Percentiles rank a stretch among this genome's conserved stretches.
Conservation (phyloP, 768 basidiomycete species). For the Serendipita sp. region DNA sequence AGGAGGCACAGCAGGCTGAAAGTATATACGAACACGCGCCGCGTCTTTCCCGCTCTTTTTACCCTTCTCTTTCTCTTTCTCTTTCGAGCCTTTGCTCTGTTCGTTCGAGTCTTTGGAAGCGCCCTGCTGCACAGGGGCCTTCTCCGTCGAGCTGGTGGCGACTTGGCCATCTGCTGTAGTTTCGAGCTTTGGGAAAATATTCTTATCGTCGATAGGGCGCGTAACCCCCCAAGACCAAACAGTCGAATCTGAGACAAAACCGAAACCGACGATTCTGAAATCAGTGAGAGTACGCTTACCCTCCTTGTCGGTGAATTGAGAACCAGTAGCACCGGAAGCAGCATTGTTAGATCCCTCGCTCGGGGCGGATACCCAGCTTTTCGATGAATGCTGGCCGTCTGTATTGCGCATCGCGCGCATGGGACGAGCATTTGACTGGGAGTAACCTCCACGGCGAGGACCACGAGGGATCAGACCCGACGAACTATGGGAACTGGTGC, state of each 20-base stretch:
- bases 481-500: not conserved
- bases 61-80: not conserved
- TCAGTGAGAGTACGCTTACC: conserved; percentile 87
- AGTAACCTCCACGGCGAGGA: not conserved
- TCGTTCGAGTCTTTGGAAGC: not conserved
- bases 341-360: too few species aligned
- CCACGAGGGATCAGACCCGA: not conserved
- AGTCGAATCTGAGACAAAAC: not conserved
- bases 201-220: conserved; percentile 8
- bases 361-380: too few species aligned
- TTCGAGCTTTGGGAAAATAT: not conserved
- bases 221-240: conserved; percentile 67
- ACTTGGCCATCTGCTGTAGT: not conserved
- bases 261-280: conserved; percentile 89
- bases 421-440: not conserved
- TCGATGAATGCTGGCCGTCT: too few species aligned
- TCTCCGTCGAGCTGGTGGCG: not conserved
- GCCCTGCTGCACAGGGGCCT: not conserved
- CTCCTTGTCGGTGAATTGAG: conserved; percentile 32
- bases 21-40: conserved; percentile 79
- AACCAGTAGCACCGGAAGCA: not conserved
- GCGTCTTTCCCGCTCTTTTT: conserved; percentile 8
- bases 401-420: not conserved
- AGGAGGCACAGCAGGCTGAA: conserved; percentile 29
- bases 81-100: not conserved